Conservation (phyloP, 2,329 filamentous ascomycete genomes). For the Colletotrichum filicis region DNA sequence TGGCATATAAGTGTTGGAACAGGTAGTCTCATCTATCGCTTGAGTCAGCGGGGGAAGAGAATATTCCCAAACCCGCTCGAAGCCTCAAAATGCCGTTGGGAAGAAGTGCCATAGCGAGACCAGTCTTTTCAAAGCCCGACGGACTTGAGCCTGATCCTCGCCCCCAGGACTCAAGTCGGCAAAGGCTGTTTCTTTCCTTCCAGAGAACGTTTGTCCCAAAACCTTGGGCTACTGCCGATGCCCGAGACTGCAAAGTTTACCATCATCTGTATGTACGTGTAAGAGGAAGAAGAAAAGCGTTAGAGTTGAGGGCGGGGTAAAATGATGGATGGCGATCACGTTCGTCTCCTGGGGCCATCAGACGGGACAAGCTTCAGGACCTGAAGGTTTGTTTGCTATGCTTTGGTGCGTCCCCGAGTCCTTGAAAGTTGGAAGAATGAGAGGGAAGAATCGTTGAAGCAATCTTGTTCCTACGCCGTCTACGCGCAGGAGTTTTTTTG, state of each 20-base stretch:
- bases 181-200: neutral
- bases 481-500: no score
- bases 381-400: neutral
- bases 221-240: neutral
- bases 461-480: no score
- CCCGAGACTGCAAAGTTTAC: neutral
- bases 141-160: neutral
- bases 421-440: neutral
- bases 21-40: neutral
- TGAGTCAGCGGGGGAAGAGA: neutral
- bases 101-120: neutral
- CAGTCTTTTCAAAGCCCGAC: neutral
- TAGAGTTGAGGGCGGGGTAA: slow-evolving; percentile 1
- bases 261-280: neutral
- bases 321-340: slow-evolving; percentile 6
- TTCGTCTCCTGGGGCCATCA: slow-evolving; percentile 3
- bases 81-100: neutral
- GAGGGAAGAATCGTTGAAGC: no score
- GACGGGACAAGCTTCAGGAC: neutral
- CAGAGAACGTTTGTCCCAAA: neutral
- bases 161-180: neutral
- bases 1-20: neutral
- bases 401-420: neutral
- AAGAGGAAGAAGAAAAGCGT: neutral
- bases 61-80: neutral